A percentile compares a stretch with the other conserved stretches of the same genome.
These are phyloP conservation scores for Biscogniauxia sp. DNA, from an alignment of 2,329 filamentous ascomycete genomes.

Conservation along the genomic window DNA sequence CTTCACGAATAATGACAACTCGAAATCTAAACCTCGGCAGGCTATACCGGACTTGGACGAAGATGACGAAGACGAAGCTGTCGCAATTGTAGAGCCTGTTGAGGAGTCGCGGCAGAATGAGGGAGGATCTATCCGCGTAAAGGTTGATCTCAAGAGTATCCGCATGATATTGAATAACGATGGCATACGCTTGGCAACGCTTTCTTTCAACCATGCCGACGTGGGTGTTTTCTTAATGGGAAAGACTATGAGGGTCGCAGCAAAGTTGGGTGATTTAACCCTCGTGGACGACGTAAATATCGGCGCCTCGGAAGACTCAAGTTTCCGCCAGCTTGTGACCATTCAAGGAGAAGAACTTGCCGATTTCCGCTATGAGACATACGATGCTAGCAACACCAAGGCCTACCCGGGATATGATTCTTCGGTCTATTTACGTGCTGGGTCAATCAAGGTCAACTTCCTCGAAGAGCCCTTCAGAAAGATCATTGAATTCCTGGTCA, in stretches of 20 bases:
- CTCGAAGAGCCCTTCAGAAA: slow-evolving; percentile 96
- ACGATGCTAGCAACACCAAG: slow-evolving; percentile 66
- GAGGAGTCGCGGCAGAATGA: slow-evolving; percentile 40
- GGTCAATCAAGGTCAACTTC: slow-evolving; percentile 96
- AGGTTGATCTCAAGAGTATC: slow-evolving; percentile 90
- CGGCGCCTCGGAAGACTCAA: slow-evolving; percentile 77
- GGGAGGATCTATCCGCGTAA: slow-evolving; percentile 82
- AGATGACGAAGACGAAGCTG: slow-evolving; percentile 38
- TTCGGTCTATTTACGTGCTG: slow-evolving; percentile 83
- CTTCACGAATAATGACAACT: slow-evolving; percentile 63
- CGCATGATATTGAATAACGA: slow-evolving; percentile 96
- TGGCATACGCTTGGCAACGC: slow-evolving; percentile 86
- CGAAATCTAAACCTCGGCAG: slow-evolving; percentile 32
- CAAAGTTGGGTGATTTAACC: slow-evolving; percentile 81
- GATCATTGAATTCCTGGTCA: slow-evolving; percentile 96
- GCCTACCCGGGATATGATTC: slow-evolving; percentile 93
- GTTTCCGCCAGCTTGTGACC: slow-evolving; percentile 81
- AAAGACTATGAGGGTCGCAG: slow-evolving; percentile 82
- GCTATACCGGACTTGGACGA: slow-evolving; percentile 29
- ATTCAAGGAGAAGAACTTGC: slow-evolving; percentile 95
- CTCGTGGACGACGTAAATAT: slow-evolving; percentile 92
- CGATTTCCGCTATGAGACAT: slow-evolving; percentile 97
- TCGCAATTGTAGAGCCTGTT: slow-evolving; percentile 39
- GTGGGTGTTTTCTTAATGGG: slow-evolving; percentile 85
- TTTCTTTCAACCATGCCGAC: slow-evolving; percentile 90